phyloP scores from a whole-genome alignment of 148 eudicot genomes.

The Vaccinium corymbosum region DNA sequence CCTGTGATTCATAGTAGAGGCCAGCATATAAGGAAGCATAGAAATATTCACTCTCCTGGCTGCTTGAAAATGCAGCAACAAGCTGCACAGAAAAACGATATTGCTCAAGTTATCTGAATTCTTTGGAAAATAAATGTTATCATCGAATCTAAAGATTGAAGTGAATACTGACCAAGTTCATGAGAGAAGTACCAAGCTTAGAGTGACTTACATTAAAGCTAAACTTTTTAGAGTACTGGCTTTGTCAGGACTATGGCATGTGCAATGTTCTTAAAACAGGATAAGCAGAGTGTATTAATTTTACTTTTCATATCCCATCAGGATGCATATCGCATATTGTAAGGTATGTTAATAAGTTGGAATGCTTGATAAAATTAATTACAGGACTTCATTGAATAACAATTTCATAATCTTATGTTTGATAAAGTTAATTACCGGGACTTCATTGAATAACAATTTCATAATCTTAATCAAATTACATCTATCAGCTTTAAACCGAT shows the following conservation, averaged over 20 bases:
- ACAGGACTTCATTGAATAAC: not conserved
- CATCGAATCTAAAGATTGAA: not conserved
- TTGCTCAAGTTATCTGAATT: not conserved
- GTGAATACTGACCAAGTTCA: not conserved
- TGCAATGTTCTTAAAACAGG: not conserved
- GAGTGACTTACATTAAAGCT: not conserved
- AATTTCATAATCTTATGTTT: not conserved
- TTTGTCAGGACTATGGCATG: not conserved
- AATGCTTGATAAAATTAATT: not conserved
- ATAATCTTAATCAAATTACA: not conserved
- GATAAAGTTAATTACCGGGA: not conserved
- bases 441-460: not conserved
- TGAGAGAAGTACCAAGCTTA: not conserved
- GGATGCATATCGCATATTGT: not conserved
- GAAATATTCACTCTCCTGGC: conserved; percentile 60
- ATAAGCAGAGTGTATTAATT: not conserved
- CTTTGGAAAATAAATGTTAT: not conserved
- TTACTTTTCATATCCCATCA: not conserved
- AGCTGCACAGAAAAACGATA: conserved; percentile 36
- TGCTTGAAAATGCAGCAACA: conserved; percentile 54
- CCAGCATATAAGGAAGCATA: conserved; percentile 92
- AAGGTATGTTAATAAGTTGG: not conserved
- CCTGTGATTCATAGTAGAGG: conserved; percentile 86
- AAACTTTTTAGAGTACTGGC: not conserved
- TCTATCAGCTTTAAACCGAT: not conserved